Evolutionary conservation across 495 filamentous ascomycete genomes (phyloP).

Genomic region (Letharia columbiana): DNA sequence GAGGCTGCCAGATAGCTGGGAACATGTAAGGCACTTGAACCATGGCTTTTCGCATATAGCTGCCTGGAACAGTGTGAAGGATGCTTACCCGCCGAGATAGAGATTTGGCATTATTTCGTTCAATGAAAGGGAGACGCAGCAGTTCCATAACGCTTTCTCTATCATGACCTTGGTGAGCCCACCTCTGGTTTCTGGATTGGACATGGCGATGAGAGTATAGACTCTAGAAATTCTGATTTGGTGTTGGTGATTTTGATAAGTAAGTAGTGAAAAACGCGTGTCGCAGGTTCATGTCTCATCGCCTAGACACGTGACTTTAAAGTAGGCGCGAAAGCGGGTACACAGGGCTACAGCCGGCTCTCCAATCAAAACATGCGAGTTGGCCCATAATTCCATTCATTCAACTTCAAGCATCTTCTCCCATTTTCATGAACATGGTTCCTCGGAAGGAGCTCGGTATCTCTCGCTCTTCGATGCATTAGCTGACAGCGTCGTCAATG

Average conservation of each 20-base stretch:
- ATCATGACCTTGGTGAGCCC: background rate
- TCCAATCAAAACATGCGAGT: background rate
- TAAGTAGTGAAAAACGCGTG: background rate
- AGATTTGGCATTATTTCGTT: background rate
- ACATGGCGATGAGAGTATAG: background rate
- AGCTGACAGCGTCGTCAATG: no score
- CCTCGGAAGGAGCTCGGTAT: no score
- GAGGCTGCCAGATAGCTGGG: constrained; percentile 7
- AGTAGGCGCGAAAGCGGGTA: background rate
- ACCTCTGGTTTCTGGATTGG: background rate
- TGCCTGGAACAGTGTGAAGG: background rate
- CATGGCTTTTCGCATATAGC: no score
- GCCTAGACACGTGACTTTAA: background rate
- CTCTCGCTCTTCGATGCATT: no score
- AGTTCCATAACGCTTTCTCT: constrained; percentile 1
- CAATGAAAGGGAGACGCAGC: constrained; percentile 1
- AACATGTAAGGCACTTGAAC: background rate
- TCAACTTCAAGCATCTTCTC: no score
- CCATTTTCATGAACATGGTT: no score
- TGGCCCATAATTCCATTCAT: no score
- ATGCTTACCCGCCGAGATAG: background rate
- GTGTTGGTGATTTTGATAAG: background rate
- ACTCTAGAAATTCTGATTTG: background rate
- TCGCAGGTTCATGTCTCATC: background rate
- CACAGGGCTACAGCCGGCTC: background rate